Evolutionary conservation across 1,139 yeast genomes (phyloP).

Genomic region (Protomyces arabidopsidicola): DNA sequence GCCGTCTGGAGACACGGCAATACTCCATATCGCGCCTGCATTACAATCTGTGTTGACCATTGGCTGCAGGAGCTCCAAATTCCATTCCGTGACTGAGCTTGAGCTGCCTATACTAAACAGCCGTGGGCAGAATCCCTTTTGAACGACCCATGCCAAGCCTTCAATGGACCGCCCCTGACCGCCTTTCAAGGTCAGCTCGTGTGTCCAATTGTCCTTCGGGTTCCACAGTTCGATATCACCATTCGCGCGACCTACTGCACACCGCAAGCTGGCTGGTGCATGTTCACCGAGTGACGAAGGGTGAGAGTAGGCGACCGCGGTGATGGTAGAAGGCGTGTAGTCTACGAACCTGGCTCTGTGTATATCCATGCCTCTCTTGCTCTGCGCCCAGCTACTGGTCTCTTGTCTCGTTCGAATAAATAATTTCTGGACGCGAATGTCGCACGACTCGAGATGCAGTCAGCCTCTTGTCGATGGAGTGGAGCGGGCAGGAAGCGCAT

Average conservation of each 20-base stretch:
- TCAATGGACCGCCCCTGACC: conserved; percentile 81
- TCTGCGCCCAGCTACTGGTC: too few species aligned
- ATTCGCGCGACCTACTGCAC: conserved; percentile 89
- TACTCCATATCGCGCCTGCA: conserved; percentile 91
- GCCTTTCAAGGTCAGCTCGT: conserved; percentile 58
- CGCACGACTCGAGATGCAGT: too few species aligned
- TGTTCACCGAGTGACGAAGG: conserved; percentile 46
- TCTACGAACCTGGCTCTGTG: conserved; percentile 94
- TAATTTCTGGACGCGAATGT: too few species aligned
- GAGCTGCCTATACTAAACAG: conserved; percentile 93
- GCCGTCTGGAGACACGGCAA: conserved; percentile 61
- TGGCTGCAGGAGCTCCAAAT: conserved; percentile 67
- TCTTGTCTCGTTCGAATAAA: too few species aligned
- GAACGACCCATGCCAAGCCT: conserved; percentile 70
- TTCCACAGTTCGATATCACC: conserved; percentile 98
- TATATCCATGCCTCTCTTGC: conserved; percentile 52
- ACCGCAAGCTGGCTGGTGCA: conserved; percentile 52
- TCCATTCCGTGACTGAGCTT: conserved; percentile 89
- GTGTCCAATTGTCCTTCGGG: conserved; percentile 60
- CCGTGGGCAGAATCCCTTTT: conserved; percentile 50
- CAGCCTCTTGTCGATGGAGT: too few species aligned
- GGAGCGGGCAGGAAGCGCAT: too few species aligned
- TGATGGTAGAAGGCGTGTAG: conserved; percentile 77
- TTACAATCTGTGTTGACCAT: conserved; percentile 77
- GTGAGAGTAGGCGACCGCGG: conserved; percentile 77